Evolutionary conservation across 345 rosid genomes (phyloP), one percentile per base, ranked within the genome.

Genomic region (Acer saccharum): DNA sequence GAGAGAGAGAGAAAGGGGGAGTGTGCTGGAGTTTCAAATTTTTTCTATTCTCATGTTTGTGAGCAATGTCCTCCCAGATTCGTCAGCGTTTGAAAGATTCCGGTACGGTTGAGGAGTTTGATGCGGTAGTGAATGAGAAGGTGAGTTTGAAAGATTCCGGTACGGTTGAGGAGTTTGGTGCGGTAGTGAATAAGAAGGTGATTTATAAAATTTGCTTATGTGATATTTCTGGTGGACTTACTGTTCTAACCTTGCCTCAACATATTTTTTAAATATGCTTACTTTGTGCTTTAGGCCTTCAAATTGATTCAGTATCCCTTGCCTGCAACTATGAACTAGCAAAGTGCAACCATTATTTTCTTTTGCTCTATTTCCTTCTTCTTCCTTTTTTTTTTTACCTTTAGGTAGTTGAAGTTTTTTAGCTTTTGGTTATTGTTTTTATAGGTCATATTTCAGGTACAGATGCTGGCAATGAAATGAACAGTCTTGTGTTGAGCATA

Each of bases 141-240:
- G 98, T 92, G 65, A 81, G 77, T 8, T 46, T 9, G 39, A 35
- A 35, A 35, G 95, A 94, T 82, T 91, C 93, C 68, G 84, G 83
- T 70, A 67, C 90, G 3, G 94, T 88, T 68, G 94, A 89, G 82
- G 95, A 91, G 84, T 91, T 92, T 81, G 90, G 86, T 57, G 94
- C 95, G 74, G 83, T 85, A 80, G 93, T 94, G 84, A 87, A 94
- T 82, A 88, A 82, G 76, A 96, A 89, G 97, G 97, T 92, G 67
- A 81, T 75, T 7, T 35, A 64, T 67, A 72, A 16, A 13, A 63
- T 27, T 27, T 27, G 18, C 20, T 23, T 43, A 5, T n/a, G n/a
- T 43, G 20, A 21, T 13, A 17, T 63, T 63, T 61, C 58, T 48
- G 44, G 69, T 63, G 11, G 44, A 44, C 5, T 44, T 43, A 61